These are phyloP conservation scores for Leucoagaricus sp. DNA, from an alignment of 1,284 basidiomycete species.

Conservation along the genomic window DNA sequence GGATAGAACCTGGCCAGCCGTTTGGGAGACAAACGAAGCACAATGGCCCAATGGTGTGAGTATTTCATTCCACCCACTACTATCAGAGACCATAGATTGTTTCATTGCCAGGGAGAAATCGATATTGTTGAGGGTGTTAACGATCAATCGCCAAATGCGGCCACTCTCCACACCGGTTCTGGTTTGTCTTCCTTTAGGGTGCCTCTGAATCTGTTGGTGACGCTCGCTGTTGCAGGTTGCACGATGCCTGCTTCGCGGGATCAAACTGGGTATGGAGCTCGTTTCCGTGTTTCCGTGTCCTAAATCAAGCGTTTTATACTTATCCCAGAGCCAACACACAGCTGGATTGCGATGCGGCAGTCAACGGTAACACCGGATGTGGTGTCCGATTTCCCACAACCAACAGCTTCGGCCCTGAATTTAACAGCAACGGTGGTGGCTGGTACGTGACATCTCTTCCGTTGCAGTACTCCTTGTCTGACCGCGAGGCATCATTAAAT, in stretches of 20 bases:
- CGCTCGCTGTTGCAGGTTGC: slow-evolving; percentile 30
- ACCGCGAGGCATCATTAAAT: background rate
- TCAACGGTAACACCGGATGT: slow-evolving; percentile 65
- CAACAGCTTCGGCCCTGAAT: slow-evolving; percentile 55
- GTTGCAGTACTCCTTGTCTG: no score
- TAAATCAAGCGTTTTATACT: background rate
- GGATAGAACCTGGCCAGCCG: slow-evolving; percentile 54
- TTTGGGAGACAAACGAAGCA: slow-evolving; percentile 42
- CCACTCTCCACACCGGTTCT: slow-evolving; percentile 55
- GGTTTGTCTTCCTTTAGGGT: slow-evolving; percentile 26
- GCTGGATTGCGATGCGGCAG: slow-evolving; percentile 51
- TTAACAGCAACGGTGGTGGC: slow-evolving; percentile 63
- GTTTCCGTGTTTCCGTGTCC: slow-evolving; percentile 7
- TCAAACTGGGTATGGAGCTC: slow-evolving; percentile 30
- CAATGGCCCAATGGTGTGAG: slow-evolving; percentile 39
- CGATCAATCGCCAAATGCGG: slow-evolving; percentile 47
- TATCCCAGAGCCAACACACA: slow-evolving; percentile 33
- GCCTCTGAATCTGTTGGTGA: slow-evolving; percentile 12
- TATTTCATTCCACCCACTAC: background rate
- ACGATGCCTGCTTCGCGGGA: slow-evolving; percentile 39
- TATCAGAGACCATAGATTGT: background rate
- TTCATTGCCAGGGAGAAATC: slow-evolving; percentile 39
- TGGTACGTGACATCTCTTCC: slow-evolving; percentile 36
- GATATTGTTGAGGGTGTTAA: slow-evolving; percentile 58
- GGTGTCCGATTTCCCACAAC: slow-evolving; percentile 49